phyloP scores from a whole-genome alignment of 257 asterid genomes.

The Primulina tabacum region DNA sequence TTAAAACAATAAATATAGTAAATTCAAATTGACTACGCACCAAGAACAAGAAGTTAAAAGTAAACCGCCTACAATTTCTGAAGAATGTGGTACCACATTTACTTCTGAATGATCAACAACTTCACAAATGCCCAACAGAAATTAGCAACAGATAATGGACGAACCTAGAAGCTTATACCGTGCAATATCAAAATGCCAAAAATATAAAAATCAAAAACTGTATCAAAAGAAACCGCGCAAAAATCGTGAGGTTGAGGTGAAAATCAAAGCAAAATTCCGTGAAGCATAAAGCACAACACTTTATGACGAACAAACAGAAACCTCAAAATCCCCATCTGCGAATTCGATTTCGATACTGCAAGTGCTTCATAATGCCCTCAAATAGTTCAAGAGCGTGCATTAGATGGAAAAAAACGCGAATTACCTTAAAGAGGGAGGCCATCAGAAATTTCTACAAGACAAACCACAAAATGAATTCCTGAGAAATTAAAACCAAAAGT shows the following conservation, averaged over 20 bases:
- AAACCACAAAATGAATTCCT: constrained; percentile 11
- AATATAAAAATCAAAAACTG: neutral
- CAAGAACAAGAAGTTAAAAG: neutral
- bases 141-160: neutral
- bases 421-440: constrained; percentile 65
- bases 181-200: neutral
- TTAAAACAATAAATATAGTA: neutral
- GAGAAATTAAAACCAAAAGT: neutral
- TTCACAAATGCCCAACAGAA: neutral
- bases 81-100: neutral
- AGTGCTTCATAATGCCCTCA: neutral
- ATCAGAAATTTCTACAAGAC: constrained; percentile 32
- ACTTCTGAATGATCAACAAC: neutral
- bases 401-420: neutral
- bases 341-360: neutral
- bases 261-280: neutral
- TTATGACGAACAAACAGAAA: constrained; percentile 20
- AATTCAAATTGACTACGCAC: neutral
- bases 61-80: neutral
- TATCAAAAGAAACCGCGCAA: no score
- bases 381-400: neutral
- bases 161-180: neutral
- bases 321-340: neutral
- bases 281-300: neutral
- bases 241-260: neutral